phyloP scores from a whole-genome alignment of 768 basidiomycete species.

The Serendipita vermifera region DNA sequence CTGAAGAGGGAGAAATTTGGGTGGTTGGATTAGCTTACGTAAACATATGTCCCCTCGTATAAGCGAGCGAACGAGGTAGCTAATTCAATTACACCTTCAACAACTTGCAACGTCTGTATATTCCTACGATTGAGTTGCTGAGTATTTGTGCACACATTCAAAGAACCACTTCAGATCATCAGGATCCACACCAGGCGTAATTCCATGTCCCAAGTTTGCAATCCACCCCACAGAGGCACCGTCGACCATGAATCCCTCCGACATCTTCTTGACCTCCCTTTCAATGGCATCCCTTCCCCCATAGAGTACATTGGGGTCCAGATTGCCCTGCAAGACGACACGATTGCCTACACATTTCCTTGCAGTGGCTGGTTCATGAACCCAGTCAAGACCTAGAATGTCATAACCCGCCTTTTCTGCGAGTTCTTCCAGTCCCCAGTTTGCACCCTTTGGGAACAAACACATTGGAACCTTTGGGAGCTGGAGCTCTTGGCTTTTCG shows the following conservation, averaged over 20 bases:
- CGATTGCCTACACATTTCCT: conserved; percentile 45
- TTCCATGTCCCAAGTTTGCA: conserved; percentile 92
- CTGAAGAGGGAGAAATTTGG: too few species aligned
- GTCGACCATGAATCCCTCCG: conserved; percentile 48
- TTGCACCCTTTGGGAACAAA: conserved; percentile 91
- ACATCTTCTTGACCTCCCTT: conserved; percentile 69
- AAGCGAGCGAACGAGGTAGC: too few species aligned
- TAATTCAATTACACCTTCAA: too few species aligned
- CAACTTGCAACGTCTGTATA: too few species aligned
- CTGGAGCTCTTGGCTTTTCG: conserved; percentile 38
- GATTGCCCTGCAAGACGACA: conserved; percentile 78
- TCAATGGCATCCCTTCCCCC: conserved; percentile 82
- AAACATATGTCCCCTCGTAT: too few species aligned
- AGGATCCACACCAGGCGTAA: conserved; percentile 89
- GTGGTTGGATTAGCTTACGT: too few species aligned
- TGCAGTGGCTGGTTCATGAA: conserved; percentile 62
- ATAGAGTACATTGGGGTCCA: conserved; percentile 80
- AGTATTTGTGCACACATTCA: conserved; percentile 78
- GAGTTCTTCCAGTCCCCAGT: conserved; percentile 49
- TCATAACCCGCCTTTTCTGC: conserved; percentile 65
- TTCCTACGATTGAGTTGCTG: conserved; percentile 22
- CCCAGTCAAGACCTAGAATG: conserved; percentile 86
- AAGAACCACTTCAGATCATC: conserved; percentile 88
- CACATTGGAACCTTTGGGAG: conserved; percentile 65
- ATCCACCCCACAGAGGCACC: conserved; percentile 68